Percentiles rank a stretch among this genome's conserved stretches.
These are phyloP conservation scores for Viridothelium virens DNA, from an alignment of 495 filamentous ascomycete genomes.

Conservation along the genomic window DNA sequence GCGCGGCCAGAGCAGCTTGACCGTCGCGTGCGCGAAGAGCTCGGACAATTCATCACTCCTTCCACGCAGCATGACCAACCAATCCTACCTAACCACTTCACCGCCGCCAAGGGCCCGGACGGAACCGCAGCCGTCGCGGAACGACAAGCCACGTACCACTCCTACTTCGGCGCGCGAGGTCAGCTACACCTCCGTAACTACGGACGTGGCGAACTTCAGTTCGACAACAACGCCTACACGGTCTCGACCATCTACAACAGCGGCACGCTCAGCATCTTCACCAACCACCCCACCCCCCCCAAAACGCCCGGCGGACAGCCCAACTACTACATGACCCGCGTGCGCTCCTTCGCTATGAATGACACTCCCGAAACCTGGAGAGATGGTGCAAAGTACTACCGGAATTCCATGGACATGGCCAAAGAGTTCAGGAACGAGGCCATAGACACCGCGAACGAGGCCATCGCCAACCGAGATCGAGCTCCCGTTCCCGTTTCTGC, in stretches of 20 bases:
- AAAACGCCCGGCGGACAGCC: slow-evolving; percentile 22
- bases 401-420: slow-evolving; percentile 35
- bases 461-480: neutral
- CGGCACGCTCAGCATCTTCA: slow-evolving; percentile 36
- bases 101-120: slow-evolving; percentile 35
- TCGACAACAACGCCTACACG: slow-evolving; percentile 41
- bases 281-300: slow-evolving; percentile 31
- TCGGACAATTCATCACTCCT: slow-evolving; percentile 35
- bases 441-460: slow-evolving; percentile 24
- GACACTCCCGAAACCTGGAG: slow-evolving; percentile 28
- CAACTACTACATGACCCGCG: slow-evolving; percentile 41
- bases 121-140: slow-evolving; percentile 31
- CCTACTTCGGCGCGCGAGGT: slow-evolving; percentile 40
- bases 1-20: slow-evolving; percentile 28
- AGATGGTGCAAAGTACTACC: slow-evolving; percentile 33
- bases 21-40: slow-evolving; percentile 22
- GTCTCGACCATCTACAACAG: slow-evolving; percentile 38
- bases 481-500: too few species aligned
- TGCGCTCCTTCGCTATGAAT: slow-evolving; percentile 30
- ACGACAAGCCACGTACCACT: slow-evolving; percentile 40
- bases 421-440: slow-evolving; percentile 32
- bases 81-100: slow-evolving; percentile 38
- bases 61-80: slow-evolving; percentile 33
- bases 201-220: slow-evolving; percentile 31
- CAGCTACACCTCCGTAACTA: slow-evolving; percentile 42